Evolutionary conservation across 345 rosid species (phyloP).

Genomic region (Punica granatum): DNA sequence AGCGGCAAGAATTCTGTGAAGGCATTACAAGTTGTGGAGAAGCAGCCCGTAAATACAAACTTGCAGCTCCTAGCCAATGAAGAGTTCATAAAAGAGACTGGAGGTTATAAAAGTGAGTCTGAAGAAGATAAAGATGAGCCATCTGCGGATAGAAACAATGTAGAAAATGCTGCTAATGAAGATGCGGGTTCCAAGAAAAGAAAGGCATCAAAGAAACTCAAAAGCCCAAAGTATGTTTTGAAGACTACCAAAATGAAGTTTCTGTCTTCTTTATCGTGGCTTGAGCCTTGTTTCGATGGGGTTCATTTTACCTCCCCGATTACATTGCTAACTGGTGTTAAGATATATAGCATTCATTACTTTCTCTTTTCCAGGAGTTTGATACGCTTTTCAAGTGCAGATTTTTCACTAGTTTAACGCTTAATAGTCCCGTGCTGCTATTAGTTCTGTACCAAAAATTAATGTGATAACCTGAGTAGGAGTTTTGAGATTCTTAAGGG

Average conservation of each 20-base stretch:
- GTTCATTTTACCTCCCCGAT: neutral
- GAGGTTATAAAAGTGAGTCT: slow-evolving; percentile 54
- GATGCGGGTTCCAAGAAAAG: slow-evolving; percentile 57
- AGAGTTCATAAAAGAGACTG: slow-evolving; percentile 58
- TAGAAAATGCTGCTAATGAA: slow-evolving; percentile 25
- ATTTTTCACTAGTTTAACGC: neutral
- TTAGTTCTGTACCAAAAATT: neutral
- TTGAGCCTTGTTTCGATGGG: neutral
- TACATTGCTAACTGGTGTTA: neutral
- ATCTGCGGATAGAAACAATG: slow-evolving; percentile 12
- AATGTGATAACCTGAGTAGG: neutral
- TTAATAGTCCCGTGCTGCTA: neutral
- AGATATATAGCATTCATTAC: neutral
- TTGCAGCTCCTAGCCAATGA: slow-evolving; percentile 52
- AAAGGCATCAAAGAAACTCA: slow-evolving; percentile 50
- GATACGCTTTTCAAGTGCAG: neutral
- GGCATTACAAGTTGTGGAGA: slow-evolving; percentile 31
- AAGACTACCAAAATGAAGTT: neutral
- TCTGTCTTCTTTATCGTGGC: neutral
- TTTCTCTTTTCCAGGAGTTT: neutral
- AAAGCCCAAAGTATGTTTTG: slow-evolving; percentile 52
- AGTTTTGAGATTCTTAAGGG: neutral
- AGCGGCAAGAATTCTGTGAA: slow-evolving; percentile 25
- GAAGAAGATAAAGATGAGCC: slow-evolving; percentile 37
- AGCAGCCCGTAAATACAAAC: slow-evolving; percentile 21